Evolutionary conservation across 148 eudicot species (phyloP), one percentile per base, ranked within the genome.

Genomic region (Vaccinium corymbosum): DNA sequence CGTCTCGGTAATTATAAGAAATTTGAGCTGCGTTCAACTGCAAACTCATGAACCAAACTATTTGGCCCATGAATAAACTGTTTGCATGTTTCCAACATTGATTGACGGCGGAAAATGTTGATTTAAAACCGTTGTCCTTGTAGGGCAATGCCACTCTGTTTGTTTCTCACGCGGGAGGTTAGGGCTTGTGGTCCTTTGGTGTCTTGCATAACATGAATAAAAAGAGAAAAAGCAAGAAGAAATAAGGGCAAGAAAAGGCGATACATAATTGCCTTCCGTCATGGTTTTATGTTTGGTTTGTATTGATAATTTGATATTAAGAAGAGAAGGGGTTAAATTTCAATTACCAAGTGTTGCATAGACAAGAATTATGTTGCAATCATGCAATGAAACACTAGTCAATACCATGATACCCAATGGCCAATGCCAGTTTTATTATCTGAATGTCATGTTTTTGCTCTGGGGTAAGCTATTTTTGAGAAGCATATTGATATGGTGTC

Each of bases 31-130:
- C 17, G 48, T 81, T 16, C 61, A 16, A 4, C 75, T 73, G 66
- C 20, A 57, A 61, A 13, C 14, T 6, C 13, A 27, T 72, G 61
- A 55, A 72, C 66, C 51, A 27, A 38, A 72, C 61, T 50, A 57
- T 61, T 38, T 75, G 52, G 48, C 20, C 16, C 46, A 19, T 1
- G 57, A 29, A 38, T 13, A 57, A 38, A 75, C 22, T 81, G 77
- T 42, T 52, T 16, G 14, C 61, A 75, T 62, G 49, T 50, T 80
- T 82, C 78, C 84, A 29, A n/a, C 5, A 4, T 70, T 82, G 62
- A 50, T 7, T 52, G n/a, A 5, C 46, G 10, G 13, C 17, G 64
- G 51, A 82, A 82, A 7, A 17, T 82, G 35, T 50, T 81, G 50
- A 48, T 61, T 66, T 50, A 6, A 25, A 53, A 17, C 62, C 20